Conservation (phyloP, 2,329 filamentous ascomycete genomes). For the Onygenales sp. region DNA sequence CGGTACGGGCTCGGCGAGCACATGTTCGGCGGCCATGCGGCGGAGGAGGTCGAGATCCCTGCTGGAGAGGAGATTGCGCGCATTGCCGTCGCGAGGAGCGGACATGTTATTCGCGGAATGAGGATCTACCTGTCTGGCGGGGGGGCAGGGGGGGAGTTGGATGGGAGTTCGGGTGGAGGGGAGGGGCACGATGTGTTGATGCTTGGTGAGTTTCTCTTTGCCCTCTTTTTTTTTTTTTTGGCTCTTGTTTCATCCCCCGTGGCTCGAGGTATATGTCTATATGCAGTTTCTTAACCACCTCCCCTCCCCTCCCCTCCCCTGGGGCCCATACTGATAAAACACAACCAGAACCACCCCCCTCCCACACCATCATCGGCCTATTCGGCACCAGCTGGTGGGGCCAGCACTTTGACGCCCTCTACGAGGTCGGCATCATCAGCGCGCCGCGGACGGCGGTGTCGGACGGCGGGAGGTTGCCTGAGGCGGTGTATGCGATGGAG, state of each 20-base stretch:
- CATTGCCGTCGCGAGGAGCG: slow-evolving; percentile 19
- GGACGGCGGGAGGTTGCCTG: slow-evolving; percentile 22
- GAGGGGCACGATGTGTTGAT: neutral
- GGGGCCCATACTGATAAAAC: neutral
- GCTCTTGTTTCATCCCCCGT: slow-evolving; percentile 2
- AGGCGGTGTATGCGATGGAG: slow-evolving; percentile 31
- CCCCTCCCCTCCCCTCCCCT: too few relatives aligned
- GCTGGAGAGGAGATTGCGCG: slow-evolving; percentile 20
- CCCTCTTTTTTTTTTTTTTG: slow-evolving; percentile 1
- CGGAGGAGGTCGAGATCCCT: slow-evolving; percentile 20
- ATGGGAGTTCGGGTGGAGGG: neutral
- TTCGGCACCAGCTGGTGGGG: slow-evolving; percentile 30
- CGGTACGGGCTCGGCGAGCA: slow-evolving; percentile 16
- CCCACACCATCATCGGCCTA: slow-evolving; percentile 39
- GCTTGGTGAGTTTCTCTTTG: neutral
- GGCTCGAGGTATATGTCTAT: slow-evolving; percentile 14
- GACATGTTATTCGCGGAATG: slow-evolving; percentile 18
- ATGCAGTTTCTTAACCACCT: too few relatives aligned
- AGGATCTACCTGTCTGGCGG: slow-evolving; percentile 21
- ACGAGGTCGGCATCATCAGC: slow-evolving; percentile 42
- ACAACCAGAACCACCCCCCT: slow-evolving; percentile 14
- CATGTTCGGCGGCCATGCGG: slow-evolving; percentile 24
- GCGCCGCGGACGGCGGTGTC: slow-evolving; percentile 27
- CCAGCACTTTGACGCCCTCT: slow-evolving; percentile 12
- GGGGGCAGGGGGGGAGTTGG: slow-evolving; percentile 10